Conservation (phyloP, 345 rosid species). For the Nasturtium officinale region DNA sequence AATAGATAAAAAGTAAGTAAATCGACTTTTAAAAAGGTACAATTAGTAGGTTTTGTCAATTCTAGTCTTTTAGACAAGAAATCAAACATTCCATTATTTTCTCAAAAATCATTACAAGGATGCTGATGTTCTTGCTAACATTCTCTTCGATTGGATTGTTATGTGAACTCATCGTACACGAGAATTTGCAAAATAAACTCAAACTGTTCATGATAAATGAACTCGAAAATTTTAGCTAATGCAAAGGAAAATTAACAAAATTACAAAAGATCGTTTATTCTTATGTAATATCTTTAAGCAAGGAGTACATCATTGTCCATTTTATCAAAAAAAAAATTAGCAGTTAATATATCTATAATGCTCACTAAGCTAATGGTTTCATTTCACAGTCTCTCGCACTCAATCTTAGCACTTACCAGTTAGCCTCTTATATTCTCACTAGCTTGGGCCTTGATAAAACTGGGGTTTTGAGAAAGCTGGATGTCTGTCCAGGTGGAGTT, state of each 20-base stretch:
- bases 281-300: background rate
- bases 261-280: background rate
- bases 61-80: background rate
- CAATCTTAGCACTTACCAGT: background rate
- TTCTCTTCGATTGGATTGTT: too few species aligned
- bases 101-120: background rate
- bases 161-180: background rate
- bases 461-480: slow-evolving; percentile 6
- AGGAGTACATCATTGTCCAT: background rate
- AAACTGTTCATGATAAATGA: background rate
- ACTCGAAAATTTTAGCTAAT: background rate
- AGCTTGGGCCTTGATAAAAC: slow-evolving; percentile 14
- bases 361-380: background rate
- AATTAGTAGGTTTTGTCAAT: background rate
- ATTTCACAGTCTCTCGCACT: background rate
- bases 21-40: background rate
- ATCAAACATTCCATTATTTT: background rate
- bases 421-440: background rate
- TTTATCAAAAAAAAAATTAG: too few species aligned
- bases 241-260: background rate
- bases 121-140: too few species aligned
- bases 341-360: too few species aligned
- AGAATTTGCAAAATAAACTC: background rate
- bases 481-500: background rate
- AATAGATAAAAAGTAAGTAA: background rate